Conservation (phyloP, 176 grass and related monocot species). For the Urochloa ruziziensis region DNA sequence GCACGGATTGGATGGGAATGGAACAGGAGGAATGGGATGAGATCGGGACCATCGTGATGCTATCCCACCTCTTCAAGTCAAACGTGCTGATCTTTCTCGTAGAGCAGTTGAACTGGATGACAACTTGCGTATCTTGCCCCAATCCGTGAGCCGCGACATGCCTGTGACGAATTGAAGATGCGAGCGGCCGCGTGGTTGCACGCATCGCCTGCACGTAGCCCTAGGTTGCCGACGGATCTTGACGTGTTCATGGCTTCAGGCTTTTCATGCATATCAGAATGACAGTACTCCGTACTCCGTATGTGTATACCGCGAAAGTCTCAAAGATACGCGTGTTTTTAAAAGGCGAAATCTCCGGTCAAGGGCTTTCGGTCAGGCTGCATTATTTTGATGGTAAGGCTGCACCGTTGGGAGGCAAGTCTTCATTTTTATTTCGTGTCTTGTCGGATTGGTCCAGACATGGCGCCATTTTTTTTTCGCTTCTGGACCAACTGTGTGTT, state of each 20-base stretch:
- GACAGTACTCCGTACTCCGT: too few relatives aligned
- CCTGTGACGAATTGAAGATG: neutral
- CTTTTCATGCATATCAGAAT: neutral
- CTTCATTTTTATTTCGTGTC: neutral
- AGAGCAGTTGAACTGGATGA: too few relatives aligned
- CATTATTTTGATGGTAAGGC: constrained; percentile 26
- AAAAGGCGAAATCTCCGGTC: constrained; percentile 3
- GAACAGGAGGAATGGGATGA: neutral
- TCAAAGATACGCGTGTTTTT: neutral
- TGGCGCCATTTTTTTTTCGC: neutral
- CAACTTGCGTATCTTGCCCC: neutral
- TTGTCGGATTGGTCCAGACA: constrained; percentile 7
- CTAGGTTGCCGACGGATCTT: neutral
- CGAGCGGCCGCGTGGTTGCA: neutral
- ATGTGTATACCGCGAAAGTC: neutral
- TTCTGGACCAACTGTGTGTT: neutral
- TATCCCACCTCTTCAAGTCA: neutral
- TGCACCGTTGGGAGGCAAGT: constrained; percentile 10
- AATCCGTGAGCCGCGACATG: neutral
- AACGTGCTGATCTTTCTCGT: neutral
- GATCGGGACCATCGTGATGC: neutral
- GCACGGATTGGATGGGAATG: neutral
- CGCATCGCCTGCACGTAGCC: neutral
- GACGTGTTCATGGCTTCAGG: neutral
- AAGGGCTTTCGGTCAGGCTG: constrained; percentile 22